Base-by-base conservation (phyloP, 306 rosid species). In the Ormosia emarginata region DNA sequence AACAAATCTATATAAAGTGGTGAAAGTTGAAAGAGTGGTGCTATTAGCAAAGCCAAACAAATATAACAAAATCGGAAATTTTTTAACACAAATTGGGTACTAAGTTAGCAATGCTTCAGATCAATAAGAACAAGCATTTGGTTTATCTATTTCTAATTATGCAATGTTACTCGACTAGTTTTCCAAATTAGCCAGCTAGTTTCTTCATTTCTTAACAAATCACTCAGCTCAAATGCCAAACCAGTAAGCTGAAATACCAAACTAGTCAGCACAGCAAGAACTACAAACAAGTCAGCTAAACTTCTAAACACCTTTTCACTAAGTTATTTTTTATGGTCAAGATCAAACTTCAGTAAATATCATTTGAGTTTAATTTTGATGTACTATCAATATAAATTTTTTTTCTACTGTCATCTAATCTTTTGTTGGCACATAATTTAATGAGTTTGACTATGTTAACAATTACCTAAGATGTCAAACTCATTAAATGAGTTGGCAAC, bases 201-300 rank as follows among this genome's bases (percentile, higher is more conserved):
- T 44, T 46, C 62, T 71, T 71, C 64, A 79, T 59, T 11, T 80
- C 14, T 10, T 32, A 57, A 68, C 69, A 69, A 69, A 59, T 61
- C 36, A 71, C 65, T 12, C 53, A 81, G 44, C 56, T 18, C 1
- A 43, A 61, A 61, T 47, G 12, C 46, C 64, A 71, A 37, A 79
- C n/a, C 40, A 63, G 47, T 40, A 43, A 52, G 49, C 47, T 3
- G 39, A 81, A 72, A 64, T 40, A 65, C 8, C 8, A 72, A 81
- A 53, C 67, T 1, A 81, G 68, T 52, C 39, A 53, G 40, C 68
- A 43, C 8, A 7, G 6, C 55, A 47, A 37, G 43, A 81, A 52
- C 57, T 50, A 49, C 8, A 49, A 39, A 72, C 37, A 49, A 34
- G 67, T 30, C 4, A 32, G 69, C 29, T 6, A 30, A 61, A 80